Percentiles rank a stretch among this genome's conserved stretches.
Conservation (phyloP, 2,329 filamentous ascomycete genomes). For the Mollisiaceae sp. region DNA sequence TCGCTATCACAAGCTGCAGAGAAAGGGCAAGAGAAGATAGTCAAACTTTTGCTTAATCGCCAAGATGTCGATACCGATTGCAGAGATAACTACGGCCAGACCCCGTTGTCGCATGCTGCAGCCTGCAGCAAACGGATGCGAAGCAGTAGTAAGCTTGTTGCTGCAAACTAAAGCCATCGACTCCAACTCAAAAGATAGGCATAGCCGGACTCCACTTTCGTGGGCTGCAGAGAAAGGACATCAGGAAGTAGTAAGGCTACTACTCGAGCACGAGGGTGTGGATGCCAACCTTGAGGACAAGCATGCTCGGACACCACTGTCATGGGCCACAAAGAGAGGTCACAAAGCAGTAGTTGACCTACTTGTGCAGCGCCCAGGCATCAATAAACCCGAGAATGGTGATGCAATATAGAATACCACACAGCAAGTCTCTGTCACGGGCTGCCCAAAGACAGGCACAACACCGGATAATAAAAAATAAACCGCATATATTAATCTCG, state of each 20-base stretch:
- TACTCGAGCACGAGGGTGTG: neutral
- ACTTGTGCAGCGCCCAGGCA: no score
- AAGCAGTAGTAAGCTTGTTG: neutral
- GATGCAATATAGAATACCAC: no score
- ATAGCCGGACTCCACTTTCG: neutral
- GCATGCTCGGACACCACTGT: no score
- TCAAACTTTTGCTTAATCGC: neutral
- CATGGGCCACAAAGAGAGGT: no score
- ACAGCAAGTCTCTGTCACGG: no score
- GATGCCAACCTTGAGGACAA: no score
- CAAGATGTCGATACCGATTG: neutral
- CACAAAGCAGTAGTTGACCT: no score
- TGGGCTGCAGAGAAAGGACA: neutral
- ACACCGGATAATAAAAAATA: no score
- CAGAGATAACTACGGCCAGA: neutral
- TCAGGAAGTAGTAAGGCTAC: neutral
- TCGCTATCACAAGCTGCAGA: neutral
- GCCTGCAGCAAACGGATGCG: neutral
- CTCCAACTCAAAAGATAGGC: neutral
- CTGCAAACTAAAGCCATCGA: neutral
- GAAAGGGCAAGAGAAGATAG: neutral
- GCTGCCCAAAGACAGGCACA: no score
- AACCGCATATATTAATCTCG: no score
- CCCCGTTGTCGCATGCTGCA: neutral
- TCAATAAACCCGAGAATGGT: no score